Conservation (phyloP, 208 protist genomes). For the Crithidia fasciculata region DNA sequence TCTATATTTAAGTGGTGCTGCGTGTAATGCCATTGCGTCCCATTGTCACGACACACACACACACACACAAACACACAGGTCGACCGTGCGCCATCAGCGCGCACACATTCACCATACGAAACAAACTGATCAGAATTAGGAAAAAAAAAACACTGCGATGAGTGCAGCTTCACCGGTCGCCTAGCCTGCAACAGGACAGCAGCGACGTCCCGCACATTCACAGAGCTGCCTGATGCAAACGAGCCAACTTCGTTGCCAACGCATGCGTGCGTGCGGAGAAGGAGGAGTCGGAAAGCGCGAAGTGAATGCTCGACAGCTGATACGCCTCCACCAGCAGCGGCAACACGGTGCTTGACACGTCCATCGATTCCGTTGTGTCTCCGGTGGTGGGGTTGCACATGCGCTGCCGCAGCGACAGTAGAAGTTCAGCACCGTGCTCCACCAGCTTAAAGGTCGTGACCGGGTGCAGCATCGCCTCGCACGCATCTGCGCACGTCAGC, state of each 20-base stretch:
- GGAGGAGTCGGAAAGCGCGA: slow-evolving; percentile 4
- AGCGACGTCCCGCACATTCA: too few relatives aligned
- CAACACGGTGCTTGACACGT: slow-evolving; percentile 36
- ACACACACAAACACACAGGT: too few relatives aligned
- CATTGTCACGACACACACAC: too few relatives aligned
- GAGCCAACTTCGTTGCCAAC: slow-evolving; percentile 60
- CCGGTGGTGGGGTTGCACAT: slow-evolving; percentile 30
- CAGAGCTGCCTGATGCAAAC: slow-evolving; percentile 33
- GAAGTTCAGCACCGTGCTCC: slow-evolving; percentile 45
- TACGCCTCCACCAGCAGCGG: slow-evolving; percentile 62
- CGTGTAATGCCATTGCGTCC: too few relatives aligned
- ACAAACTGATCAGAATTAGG: background rate
- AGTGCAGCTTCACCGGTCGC: too few relatives aligned
- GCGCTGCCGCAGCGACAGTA: slow-evolving; percentile 36
- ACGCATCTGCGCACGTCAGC: slow-evolving; percentile 46
- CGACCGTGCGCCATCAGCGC: too few relatives aligned
- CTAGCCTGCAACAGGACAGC: too few relatives aligned
- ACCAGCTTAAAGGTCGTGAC: slow-evolving; percentile 51
- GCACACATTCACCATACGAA: background rate
- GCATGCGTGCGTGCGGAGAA: slow-evolving; percentile 25
- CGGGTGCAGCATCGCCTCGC: slow-evolving; percentile 54
- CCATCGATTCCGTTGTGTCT: slow-evolving; percentile 21
- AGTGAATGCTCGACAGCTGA: slow-evolving; percentile 43
- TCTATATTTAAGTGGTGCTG: too few relatives aligned
- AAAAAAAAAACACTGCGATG: background rate